Evolutionary conservation across 352 stramenopile genomes (phyloP).

Genomic region (Phytophthora ohioensis): DNA sequence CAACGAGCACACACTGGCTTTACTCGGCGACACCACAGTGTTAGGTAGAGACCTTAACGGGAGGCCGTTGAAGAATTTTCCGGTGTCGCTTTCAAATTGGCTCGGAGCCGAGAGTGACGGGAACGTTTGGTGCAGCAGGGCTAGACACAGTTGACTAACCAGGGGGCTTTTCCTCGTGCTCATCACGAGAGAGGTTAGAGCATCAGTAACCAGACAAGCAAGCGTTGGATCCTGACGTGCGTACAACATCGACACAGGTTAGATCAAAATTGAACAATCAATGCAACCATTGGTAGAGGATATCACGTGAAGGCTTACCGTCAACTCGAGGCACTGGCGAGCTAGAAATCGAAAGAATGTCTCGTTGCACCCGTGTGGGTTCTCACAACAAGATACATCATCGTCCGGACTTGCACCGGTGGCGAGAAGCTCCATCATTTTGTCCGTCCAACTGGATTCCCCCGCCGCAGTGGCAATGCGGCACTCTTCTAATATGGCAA

Average conservation of each 20-base stretch:
- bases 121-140: constrained; percentile 70
- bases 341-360: constrained; percentile 61
- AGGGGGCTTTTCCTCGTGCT: constrained; percentile 52
- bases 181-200: constrained; percentile 48
- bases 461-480: constrained; percentile 26
- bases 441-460: constrained; percentile 36
- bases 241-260: constrained; percentile 1
- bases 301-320: constrained; percentile 37
- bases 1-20: constrained; percentile 48
- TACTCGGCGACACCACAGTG: constrained; percentile 41
- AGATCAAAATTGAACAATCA: neutral
- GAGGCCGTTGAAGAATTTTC: constrained; percentile 34
- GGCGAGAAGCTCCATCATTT: constrained; percentile 51
- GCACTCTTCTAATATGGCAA: constrained; percentile 49
- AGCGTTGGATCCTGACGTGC: constrained; percentile 54
- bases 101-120: constrained; percentile 24
- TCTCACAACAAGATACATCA: constrained; percentile 25
- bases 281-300: neutral
- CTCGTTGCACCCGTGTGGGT: constrained; percentile 23
- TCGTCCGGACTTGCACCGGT: constrained; percentile 28
- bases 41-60: constrained; percentile 44
- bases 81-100: constrained; percentile 25
- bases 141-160: constrained; percentile 62
- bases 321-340: constrained; percentile 56
- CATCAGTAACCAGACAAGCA: constrained; percentile 51